Base-by-base conservation (phyloP, 2,329 filamentous ascomycete species). In the Emericellopsis atlantica region DNA sequence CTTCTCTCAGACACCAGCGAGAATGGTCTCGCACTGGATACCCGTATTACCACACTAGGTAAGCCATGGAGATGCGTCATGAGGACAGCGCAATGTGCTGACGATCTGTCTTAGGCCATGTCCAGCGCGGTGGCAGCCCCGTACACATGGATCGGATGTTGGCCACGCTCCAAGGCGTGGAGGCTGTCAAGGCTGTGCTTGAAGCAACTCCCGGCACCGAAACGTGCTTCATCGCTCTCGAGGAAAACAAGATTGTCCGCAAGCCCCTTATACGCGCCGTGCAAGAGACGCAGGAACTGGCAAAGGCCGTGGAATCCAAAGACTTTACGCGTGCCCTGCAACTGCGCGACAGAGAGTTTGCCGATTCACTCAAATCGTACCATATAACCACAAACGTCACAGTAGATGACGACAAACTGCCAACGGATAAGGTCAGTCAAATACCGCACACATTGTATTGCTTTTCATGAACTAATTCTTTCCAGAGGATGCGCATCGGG, bases 111-210 rank as follows among this genome's bases (percentile, higher is more conserved):
- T 29, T 6, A 29, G 26, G 26, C 24, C 92, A 98, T 59, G 92
- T 95, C n/a, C 92, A 98, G 66, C 78, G 92, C 63, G 92, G 92
- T 62, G 92, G 92, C 36, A 78, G 82, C 2, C 88, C 92, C 5
- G 92, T 89, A 49, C 87, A 90, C 22, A 96, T 95, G 60, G 92
- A 98, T 63, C 79, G 92, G 49, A 90, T 92, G 77, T 73, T 98
- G 37, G 81, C 84, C 6, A 98, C 92, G 0, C 67, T 96, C 31
- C 92, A 98, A 58, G 92, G 89, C 53, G 87, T 94, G 4, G 89
- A 95, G 61, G 90, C 89, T 21, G 89, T 96, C 54, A 87, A 84
- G 53, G 89, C 90, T 18, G 86, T 95, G 15, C 72, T 95, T 23
- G 86, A 94, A 49, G 85, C 87, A 39, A 93, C 80, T 0, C 88